Conservation (phyloP, 371 early-diverging fungal species). For the Mucor plumbeus region DNA sequence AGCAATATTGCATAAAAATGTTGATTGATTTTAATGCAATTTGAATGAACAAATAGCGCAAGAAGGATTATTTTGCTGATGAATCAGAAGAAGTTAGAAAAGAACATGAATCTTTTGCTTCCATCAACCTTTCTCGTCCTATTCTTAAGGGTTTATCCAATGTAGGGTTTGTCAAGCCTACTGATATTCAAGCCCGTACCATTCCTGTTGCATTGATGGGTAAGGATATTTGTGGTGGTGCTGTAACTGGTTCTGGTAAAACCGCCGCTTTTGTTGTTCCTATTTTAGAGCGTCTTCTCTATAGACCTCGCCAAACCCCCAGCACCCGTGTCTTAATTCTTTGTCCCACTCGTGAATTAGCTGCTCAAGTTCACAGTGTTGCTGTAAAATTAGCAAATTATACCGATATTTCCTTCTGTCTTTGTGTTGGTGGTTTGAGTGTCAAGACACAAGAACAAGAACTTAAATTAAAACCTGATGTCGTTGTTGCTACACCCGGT, state of each 20-base stretch:
- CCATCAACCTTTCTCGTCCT: constrained; percentile 93
- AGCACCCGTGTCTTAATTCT: constrained; percentile 94
- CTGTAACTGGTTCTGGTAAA: constrained; percentile 99
- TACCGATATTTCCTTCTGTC: constrained; percentile 86
- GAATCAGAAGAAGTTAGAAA: constrained; percentile 57
- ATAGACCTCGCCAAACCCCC: constrained; percentile 80
- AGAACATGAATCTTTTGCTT: constrained; percentile 76
- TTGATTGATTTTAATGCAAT: neutral
- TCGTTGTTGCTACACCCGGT: constrained; percentile 99
- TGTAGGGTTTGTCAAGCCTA: constrained; percentile 93
- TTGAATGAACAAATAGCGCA: constrained; percentile 49
- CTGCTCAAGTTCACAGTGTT: constrained; percentile 95
- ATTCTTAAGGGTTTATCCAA: constrained; percentile 91
- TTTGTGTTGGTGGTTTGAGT: constrained; percentile 95
- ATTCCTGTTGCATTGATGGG: constrained; percentile 98
- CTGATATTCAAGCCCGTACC: constrained; percentile 95
- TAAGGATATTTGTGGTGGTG: constrained; percentile 99
- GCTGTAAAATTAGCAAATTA: constrained; percentile 86
- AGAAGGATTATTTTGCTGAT: constrained; percentile 78
- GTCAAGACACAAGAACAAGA: constrained; percentile 92
- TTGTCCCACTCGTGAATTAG: constrained; percentile 99
- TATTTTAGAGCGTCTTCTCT: constrained; percentile 93
- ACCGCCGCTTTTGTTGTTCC: constrained; percentile 99
- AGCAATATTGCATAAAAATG: too few relatives aligned
- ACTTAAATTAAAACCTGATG: constrained; percentile 91